Evolutionary conservation across 140 eudicot genomes (phyloP).

Genomic region (Flaveria floridana): DNA sequence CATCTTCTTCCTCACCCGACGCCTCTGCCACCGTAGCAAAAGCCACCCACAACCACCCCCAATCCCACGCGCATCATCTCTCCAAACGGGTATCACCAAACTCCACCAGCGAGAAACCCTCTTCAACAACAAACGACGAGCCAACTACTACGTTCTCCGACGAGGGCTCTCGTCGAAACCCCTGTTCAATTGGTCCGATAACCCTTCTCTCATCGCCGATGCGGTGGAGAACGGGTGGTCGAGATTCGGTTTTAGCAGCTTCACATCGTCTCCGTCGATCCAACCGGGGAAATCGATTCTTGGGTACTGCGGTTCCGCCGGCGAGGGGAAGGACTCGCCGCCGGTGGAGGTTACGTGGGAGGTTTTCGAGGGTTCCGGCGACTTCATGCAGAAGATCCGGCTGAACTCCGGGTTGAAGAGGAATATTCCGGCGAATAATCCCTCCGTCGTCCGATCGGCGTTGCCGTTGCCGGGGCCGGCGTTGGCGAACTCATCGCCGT

Average conservation of each 20-base stretch:
- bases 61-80: slow-evolving; percentile 29
- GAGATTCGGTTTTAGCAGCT: slow-evolving; percentile 60
- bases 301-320: slow-evolving; percentile 47
- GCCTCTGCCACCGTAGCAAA: slow-evolving; percentile 28
- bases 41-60: slow-evolving; percentile 16
- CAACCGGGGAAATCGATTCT: slow-evolving; percentile 45
- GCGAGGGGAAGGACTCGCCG: slow-evolving; percentile 27
- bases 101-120: slow-evolving; percentile 34
- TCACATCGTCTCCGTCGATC: slow-evolving; percentile 46
- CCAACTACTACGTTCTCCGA: slow-evolving; percentile 51
- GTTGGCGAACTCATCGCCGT: slow-evolving; percentile 55
- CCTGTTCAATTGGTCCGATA: slow-evolving; percentile 68
- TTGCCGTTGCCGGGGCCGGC: slow-evolving; percentile 91
- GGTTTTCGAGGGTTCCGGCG: slow-evolving; percentile 69
- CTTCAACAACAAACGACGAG: slow-evolving; percentile 30
- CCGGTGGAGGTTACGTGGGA: slow-evolving; percentile 68
- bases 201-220: slow-evolving; percentile 71
- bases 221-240: slow-evolving; percentile 97
- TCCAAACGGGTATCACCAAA: slow-evolving; percentile 52
- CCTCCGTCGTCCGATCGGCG: slow-evolving; percentile 55
- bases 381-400: slow-evolving; percentile 73
- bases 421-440: background rate
- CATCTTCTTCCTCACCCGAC: slow-evolving; percentile 24
- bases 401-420: slow-evolving; percentile 52
- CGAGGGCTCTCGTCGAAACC: slow-evolving; percentile 53